Evolutionary conservation across 257 asterid genomes (phyloP).

Genomic region (Scutellaria baicalensis): DNA sequence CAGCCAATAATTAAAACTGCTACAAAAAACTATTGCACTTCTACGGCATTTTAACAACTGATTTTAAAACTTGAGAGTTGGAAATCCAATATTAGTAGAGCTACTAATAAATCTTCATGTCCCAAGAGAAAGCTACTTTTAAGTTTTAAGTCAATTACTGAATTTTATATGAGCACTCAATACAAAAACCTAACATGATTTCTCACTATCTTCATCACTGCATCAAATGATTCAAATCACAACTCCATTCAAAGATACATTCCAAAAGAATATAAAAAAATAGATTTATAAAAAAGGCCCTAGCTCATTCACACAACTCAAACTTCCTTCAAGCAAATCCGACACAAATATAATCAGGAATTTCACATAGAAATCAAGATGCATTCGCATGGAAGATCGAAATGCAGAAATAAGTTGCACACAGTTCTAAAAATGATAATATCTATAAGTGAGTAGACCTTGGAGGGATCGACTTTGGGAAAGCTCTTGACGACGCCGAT

Average conservation of each 20-base stretch:
- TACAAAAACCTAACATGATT: not conserved
- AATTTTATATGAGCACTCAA: not conserved
- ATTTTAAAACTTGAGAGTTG: not conserved
- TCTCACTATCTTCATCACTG: not conserved
- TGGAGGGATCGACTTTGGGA: constrained; percentile 88
- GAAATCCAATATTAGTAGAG: not conserved
- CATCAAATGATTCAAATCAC: not conserved
- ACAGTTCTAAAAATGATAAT: not conserved
- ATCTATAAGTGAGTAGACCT: constrained; percentile 29
- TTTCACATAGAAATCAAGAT: not conserved
- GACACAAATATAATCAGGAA: not conserved
- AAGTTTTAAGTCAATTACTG: not conserved
- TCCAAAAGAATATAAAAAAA: not conserved
- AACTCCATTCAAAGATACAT: not conserved
- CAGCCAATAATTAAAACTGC: not conserved
- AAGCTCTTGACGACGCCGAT: constrained; percentile 73
- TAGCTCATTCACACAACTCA: not conserved
- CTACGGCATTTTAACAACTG: not conserved
- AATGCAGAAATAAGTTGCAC: not conserved
- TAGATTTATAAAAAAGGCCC: too few relatives aligned
- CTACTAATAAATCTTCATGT: not conserved
- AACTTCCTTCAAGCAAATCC: not conserved
- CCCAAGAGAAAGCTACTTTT: not conserved
- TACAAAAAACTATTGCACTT: not conserved
- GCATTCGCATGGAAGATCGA: not conserved